Percentiles rank a stretch among this genome's conserved stretches.
phyloP scores from a whole-genome alignment of 1,284 basidiomycete species.

The Ceratobasidium papillatum region DNA sequence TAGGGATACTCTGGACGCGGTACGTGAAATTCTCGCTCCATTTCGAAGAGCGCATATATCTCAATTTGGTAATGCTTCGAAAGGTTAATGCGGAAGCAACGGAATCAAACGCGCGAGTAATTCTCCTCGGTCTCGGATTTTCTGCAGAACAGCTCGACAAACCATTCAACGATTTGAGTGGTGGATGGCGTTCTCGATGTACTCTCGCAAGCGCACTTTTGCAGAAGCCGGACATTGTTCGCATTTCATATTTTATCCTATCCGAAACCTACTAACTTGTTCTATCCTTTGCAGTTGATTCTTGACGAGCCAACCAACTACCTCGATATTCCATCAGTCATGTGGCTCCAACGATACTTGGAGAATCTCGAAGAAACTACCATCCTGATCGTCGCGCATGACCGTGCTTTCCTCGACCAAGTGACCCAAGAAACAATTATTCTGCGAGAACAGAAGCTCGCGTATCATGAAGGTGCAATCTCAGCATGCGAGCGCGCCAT shows the following conservation, averaged over 20 bases:
- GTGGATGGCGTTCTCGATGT: conserved; percentile 75
- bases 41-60: background rate
- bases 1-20: conserved; percentile 55
- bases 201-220: conserved; percentile 57
- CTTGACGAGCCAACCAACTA: conserved; percentile 58
- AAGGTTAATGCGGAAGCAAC: conserved; percentile 57
- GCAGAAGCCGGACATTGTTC: conserved; percentile 54
- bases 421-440: conserved; percentile 74
- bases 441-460: conserved; percentile 64
- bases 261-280: conserved; percentile 47
- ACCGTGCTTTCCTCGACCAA: conserved; percentile 72
- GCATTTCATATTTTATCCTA: background rate
- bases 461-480: conserved; percentile 70
- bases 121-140: conserved; percentile 75
- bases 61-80: background rate
- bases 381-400: conserved; percentile 72
- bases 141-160: conserved; percentile 59
- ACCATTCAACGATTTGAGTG: conserved; percentile 63
- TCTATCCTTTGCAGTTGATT: conserved; percentile 25
- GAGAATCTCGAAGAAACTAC: conserved; percentile 58
- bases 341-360: conserved; percentile 65
- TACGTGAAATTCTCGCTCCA: conserved; percentile 44
- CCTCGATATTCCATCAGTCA: conserved; percentile 54
- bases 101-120: conserved; percentile 63
- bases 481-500: conserved; percentile 66